Evolutionary conservation across 176 grass and related monocot genomes (phyloP).

Genomic region (Carex littledalei): DNA sequence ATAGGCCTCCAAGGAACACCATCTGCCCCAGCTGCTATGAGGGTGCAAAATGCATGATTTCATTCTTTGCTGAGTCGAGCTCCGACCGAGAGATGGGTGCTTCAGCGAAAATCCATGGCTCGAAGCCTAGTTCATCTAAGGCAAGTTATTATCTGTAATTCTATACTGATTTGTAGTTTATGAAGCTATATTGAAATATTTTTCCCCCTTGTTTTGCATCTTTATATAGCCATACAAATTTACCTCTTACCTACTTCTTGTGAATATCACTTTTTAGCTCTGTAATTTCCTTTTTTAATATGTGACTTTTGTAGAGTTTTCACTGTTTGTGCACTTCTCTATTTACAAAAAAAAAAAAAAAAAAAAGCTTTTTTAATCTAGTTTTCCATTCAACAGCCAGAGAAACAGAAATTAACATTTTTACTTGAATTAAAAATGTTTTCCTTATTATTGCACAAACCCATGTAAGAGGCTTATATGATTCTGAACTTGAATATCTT

Average conservation of each 20-base stretch:
- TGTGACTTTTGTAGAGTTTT: neutral
- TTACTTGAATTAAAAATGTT: neutral
- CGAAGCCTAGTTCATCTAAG: constrained; percentile 30
- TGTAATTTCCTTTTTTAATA: neutral
- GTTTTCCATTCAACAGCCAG: neutral
- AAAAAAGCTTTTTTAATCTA: neutral
- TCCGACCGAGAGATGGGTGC: neutral
- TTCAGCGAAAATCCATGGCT: neutral
- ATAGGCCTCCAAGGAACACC: constrained; percentile 72
- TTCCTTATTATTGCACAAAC: constrained; percentile 6
- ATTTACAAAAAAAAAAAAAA: constrained; percentile 9
- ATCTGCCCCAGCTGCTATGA: constrained; percentile 65
- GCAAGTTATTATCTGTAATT: constrained; percentile 18
- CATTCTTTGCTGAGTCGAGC: constrained; percentile 30
- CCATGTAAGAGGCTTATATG: neutral
- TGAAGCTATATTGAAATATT: neutral
- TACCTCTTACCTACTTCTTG: neutral
- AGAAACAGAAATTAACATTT: neutral
- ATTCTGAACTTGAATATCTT: neutral
- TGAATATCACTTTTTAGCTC: neutral
- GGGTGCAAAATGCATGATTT: constrained; percentile 68
- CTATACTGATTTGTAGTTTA: neutral
- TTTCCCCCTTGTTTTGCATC: neutral
- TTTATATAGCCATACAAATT: neutral
- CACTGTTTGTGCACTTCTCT: neutral